A percentile compares a stretch with the other conserved stretches of the same genome.
Conservation (phyloP, 768 basidiomycete species). For the Roridomyces roridus region DNA sequence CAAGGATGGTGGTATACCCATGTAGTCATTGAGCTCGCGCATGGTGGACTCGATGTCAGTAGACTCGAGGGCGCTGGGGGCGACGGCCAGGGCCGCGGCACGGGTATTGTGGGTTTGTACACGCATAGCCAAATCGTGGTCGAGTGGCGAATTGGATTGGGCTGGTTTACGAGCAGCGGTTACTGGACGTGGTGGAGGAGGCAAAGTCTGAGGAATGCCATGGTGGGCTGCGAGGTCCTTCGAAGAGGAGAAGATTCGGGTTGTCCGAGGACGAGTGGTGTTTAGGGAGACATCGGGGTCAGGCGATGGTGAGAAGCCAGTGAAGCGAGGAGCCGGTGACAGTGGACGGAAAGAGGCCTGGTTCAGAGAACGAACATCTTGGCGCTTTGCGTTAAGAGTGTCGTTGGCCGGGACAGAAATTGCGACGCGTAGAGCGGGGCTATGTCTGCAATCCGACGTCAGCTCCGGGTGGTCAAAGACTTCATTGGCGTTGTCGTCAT, state of each 20-base stretch:
- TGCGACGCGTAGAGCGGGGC: slow-evolving; percentile 12
- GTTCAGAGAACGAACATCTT: slow-evolving; percentile 22
- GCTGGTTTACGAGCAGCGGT: slow-evolving; percentile 36
- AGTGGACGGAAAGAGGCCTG: slow-evolving; percentile 19
- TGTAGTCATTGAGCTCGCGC: background rate
- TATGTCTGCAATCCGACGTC: slow-evolving; percentile 22
- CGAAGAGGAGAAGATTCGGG: slow-evolving; percentile 40
- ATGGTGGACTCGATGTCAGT: no score
- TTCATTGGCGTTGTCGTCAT: slow-evolving; percentile 4
- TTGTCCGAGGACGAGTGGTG: slow-evolving; percentile 13
- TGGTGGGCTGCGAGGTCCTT: slow-evolving; percentile 56
- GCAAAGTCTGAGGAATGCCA: slow-evolving; percentile 58
- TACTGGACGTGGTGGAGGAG: slow-evolving; percentile 51
- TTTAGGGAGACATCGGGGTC: slow-evolving; percentile 48
- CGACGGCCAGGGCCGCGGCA: slow-evolving; percentile 19
- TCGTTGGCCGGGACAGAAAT: slow-evolving; percentile 18
- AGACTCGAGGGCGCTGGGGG: background rate
- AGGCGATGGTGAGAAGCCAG: slow-evolving; percentile 30
- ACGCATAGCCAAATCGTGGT: slow-evolving; percentile 57
- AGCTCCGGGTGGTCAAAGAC: slow-evolving; percentile 15
- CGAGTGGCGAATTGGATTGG: slow-evolving; percentile 37
- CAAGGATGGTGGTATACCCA: slow-evolving; percentile 14
- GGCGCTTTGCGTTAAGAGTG: slow-evolving; percentile 2
- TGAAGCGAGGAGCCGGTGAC: slow-evolving; percentile 24
- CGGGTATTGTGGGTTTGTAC: slow-evolving; percentile 34